phyloP scores from a whole-genome alignment of 352 stramenopile species.

The Pythium phragmitis region DNA sequence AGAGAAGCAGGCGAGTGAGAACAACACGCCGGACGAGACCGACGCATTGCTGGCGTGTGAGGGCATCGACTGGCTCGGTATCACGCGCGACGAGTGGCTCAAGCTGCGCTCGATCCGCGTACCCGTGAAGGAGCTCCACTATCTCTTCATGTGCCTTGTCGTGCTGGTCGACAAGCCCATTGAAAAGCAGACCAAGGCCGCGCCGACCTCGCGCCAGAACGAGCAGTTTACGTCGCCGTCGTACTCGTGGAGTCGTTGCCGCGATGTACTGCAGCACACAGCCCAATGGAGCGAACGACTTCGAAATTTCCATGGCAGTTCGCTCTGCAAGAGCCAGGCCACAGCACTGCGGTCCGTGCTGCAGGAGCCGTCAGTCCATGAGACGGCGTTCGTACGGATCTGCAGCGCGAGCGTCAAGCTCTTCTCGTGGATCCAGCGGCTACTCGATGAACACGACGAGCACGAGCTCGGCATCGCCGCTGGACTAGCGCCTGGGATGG shows the following conservation, averaged over 20 bases:
- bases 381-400: constrained; percentile 52
- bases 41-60: constrained; percentile 22
- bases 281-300: constrained; percentile 46
- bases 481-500: background rate
- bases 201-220: constrained; percentile 41
- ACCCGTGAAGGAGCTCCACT: constrained; percentile 69
- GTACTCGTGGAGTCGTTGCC: constrained; percentile 64
- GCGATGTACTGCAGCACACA: constrained; percentile 56
- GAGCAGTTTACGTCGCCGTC: constrained; percentile 55
- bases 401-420: constrained; percentile 61
- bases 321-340: constrained; percentile 45
- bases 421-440: constrained; percentile 54
- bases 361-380: constrained; percentile 55
- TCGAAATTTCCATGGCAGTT: constrained; percentile 33
- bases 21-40: background rate
- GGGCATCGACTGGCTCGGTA: constrained; percentile 60
- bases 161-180: constrained; percentile 56
- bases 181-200: constrained; percentile 36
- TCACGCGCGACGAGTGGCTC: constrained; percentile 66
- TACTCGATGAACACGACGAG: constrained; percentile 63
- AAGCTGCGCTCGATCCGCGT: constrained; percentile 65
- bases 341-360: constrained; percentile 56
- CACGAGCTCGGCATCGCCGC: constrained; percentile 41
- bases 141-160: constrained; percentile 78
- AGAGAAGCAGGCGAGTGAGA: constrained; percentile 1